Percentiles rank a stretch among this genome's conserved stretches.
Evolutionary conservation across 768 basidiomycete genomes (phyloP).

Genomic region (Psilocybe tampanensis): DNA sequence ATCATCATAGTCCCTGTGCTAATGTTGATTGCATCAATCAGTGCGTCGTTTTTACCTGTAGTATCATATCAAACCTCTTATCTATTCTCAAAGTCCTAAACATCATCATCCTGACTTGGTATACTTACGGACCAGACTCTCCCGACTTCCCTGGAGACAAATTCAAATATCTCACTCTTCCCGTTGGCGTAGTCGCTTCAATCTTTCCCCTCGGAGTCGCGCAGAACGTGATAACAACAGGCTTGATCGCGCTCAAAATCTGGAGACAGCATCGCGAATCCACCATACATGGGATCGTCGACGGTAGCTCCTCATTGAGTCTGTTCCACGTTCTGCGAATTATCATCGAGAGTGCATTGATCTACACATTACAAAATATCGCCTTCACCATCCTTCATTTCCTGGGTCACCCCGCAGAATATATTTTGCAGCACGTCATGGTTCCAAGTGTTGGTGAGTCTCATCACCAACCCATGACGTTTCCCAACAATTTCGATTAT

Average conservation of each 20-base stretch:
- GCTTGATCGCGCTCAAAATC: neutral
- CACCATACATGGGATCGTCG: neutral
- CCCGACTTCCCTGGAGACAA: neutral
- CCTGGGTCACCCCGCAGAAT: neutral
- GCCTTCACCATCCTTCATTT: neutral
- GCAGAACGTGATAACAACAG: neutral
- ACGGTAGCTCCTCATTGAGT: neutral
- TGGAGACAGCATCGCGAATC: neutral
- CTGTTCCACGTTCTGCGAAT: neutral
- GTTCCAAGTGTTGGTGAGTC: neutral
- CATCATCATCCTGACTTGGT: neutral
- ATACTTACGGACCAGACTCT: neutral
- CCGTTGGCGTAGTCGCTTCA: neutral
- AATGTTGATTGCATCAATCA: neutral
- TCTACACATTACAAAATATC: neutral
- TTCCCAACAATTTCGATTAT: neutral
- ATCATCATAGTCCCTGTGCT: neutral
- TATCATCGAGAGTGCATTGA: neutral
- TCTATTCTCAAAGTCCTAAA: neutral
- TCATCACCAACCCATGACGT: too few species aligned
- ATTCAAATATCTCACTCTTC: neutral
- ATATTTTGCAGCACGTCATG: neutral
- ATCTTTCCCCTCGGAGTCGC: neutral
- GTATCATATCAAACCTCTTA: neutral
- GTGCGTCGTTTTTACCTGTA: neutral